Percentiles rank a stretch among this genome's conserved stretches.
Evolutionary conservation across 148 eudicot genomes (phyloP).

Genomic region (Fagopyrum tataricum): DNA sequence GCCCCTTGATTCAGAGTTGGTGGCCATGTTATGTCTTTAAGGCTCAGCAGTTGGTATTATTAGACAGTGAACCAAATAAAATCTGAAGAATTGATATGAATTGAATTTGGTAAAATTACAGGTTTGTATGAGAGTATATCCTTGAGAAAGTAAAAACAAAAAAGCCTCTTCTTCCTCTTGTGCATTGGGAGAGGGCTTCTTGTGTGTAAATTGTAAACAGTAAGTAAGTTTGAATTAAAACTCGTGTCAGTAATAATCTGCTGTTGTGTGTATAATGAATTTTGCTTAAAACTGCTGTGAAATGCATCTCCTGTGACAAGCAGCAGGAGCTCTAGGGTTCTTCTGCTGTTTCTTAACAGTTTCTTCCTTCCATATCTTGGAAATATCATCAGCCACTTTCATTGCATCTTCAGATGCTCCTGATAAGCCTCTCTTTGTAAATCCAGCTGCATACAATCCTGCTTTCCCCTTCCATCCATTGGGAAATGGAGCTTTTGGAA

Average conservation of each 20-base stretch:
- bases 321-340: constrained; percentile 14
- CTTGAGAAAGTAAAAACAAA: neutral
- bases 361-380: constrained; percentile 7
- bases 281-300: constrained; percentile 9
- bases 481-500: constrained; percentile 84
- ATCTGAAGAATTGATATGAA: neutral
- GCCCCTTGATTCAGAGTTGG: neutral
- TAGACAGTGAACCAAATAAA: neutral
- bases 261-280: neutral
- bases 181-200: constrained; percentile 9
- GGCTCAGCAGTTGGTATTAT: neutral
- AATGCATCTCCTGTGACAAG: constrained; percentile 16
- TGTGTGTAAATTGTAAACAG: too few species aligned
- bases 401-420: constrained; percentile 72
- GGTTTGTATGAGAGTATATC: neutral
- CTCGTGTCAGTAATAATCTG: neutral
- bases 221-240: neutral
- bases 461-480: constrained; percentile 82
- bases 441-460: constrained; percentile 84
- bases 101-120: neutral
- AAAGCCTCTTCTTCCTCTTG: constrained; percentile 11
- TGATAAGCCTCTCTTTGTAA: constrained; percentile 79
- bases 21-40: neutral
- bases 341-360: constrained; percentile 8
- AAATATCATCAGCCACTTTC: constrained; percentile 59